These are phyloP conservation scores for Rhizophagus clarus DNA, from an alignment of 192 early-diverging fungal genomes.

Conservation along the genomic window DNA sequence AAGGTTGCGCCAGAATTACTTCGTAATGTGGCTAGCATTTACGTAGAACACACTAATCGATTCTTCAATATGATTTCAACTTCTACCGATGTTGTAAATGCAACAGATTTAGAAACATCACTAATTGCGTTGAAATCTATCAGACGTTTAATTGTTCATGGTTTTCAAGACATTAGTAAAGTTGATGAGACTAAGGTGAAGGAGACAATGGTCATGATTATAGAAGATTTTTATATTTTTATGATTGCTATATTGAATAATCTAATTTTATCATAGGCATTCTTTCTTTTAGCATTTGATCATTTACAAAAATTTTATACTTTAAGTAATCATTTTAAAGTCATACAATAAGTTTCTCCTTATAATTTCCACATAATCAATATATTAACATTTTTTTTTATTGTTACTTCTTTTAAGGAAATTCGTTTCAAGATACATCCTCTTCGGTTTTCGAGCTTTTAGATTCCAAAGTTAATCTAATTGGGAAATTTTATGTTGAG, in stretches of 20 bases:
- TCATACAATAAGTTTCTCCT: neutral
- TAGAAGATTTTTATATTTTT: neutral
- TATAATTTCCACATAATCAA: too few species aligned
- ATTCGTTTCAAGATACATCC: constrained; percentile 6
- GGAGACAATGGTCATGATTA: neutral
- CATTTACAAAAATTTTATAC: constrained; percentile 62
- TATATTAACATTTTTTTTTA: neutral
- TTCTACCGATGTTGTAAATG: constrained; percentile 21
- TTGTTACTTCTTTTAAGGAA: constrained; percentile 3
- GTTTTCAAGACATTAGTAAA: constrained; percentile 62
- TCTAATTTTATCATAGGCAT: constrained; percentile 32
- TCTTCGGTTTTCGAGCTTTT: constrained; percentile 13
- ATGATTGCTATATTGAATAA: neutral
- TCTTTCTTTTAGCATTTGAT: constrained; percentile 48
- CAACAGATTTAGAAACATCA: constrained; percentile 57
- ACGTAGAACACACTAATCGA: constrained; percentile 56
- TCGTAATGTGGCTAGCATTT: constrained; percentile 65
- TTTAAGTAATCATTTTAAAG: constrained; percentile 40
- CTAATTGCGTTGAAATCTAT: constrained; percentile 72
- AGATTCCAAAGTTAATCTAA: constrained; percentile 58
- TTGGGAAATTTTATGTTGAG: constrained; percentile 82
- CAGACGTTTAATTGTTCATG: constrained; percentile 77
- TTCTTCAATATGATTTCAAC: constrained; percentile 50
- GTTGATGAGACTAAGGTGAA: constrained; percentile 56
- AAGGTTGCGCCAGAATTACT: constrained; percentile 74